phyloP scores from a whole-genome alignment of 1,284 basidiomycete species.

The Stygiomarasmius scandens region DNA sequence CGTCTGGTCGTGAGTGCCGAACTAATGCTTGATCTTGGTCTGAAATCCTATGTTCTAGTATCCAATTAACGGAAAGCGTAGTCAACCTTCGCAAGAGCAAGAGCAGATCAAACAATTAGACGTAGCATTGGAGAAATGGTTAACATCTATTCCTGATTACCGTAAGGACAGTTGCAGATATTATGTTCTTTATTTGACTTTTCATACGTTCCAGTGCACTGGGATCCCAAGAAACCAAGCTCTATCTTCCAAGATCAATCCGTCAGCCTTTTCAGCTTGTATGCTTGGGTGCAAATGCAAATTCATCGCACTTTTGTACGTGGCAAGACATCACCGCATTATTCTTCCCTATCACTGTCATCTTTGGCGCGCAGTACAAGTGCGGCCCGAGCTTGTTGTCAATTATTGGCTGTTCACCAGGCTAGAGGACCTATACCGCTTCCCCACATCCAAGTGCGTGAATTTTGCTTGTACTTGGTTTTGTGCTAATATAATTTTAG shows the following conservation, averaged over 20 bases:
- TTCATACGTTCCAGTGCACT: constrained; percentile 38
- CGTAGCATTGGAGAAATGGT: neutral
- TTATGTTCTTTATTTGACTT: neutral
- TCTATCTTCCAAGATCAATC: constrained; percentile 55
- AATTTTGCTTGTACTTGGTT: too few species aligned
- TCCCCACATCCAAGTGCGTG: too few species aligned
- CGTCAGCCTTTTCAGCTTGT: constrained; percentile 44
- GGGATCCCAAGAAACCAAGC: constrained; percentile 53
- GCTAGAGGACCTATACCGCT: too few species aligned
- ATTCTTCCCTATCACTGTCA: too few species aligned
- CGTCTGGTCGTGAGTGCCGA: neutral
- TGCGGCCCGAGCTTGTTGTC: too few species aligned
- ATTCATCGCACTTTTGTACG: constrained; percentile 3
- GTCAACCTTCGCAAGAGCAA: neutral
- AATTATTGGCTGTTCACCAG: too few species aligned
- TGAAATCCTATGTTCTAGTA: neutral
- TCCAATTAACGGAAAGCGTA: neutral
- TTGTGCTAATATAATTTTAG: too few species aligned
- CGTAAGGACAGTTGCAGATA: neutral
- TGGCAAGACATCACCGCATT: too few species aligned
- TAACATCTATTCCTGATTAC: neutral
- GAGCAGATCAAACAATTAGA: neutral
- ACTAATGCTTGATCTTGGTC: neutral
- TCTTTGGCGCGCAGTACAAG: too few species aligned
- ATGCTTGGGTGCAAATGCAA: neutral